Evolutionary conservation across 441 rosid species (phyloP).

Genomic region (Eutrema salsugineum): DNA sequence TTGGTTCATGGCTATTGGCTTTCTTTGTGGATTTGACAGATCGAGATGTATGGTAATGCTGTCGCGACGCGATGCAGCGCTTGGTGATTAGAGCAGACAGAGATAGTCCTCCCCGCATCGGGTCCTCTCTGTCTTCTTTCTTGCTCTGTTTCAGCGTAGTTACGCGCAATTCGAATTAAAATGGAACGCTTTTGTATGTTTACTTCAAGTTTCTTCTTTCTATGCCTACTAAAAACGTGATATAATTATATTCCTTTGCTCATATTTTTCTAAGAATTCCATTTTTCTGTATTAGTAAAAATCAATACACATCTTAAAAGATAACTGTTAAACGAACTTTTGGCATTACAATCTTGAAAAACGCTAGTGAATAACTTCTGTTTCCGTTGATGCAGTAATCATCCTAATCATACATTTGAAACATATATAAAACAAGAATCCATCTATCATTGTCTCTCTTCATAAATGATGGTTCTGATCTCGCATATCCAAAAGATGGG

Average conservation of each 20-base stretch:
- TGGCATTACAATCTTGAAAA: not conserved
- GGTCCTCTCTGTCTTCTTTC: conserved; percentile 14
- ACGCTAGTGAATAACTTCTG: not conserved
- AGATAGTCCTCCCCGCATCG: conserved; percentile 9
- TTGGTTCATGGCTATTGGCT: conserved; percentile 15
- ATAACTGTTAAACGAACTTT: not conserved
- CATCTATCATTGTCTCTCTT: not conserved
- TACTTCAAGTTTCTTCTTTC: not conserved
- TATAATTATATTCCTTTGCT: too few species aligned
- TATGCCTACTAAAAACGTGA: not conserved
- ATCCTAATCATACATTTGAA: not conserved
- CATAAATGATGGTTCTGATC: not conserved
- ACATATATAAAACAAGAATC: not conserved
- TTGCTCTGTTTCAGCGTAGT: not conserved
- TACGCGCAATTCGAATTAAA: not conserved
- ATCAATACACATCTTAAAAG: not conserved
- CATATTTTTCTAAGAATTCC: not conserved
- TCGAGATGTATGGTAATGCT: conserved; percentile 27
- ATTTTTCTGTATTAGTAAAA: not conserved
- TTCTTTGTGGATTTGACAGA: conserved; percentile 32
- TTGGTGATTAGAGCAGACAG: not conserved
- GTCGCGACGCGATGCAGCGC: conserved; percentile 10
- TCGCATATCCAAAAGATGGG: not conserved
- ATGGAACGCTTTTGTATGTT: not conserved
- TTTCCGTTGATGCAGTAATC: not conserved